Base-by-base conservation (phyloP, 164 flowering plant genomes). In the Malania oleifera region DNA sequence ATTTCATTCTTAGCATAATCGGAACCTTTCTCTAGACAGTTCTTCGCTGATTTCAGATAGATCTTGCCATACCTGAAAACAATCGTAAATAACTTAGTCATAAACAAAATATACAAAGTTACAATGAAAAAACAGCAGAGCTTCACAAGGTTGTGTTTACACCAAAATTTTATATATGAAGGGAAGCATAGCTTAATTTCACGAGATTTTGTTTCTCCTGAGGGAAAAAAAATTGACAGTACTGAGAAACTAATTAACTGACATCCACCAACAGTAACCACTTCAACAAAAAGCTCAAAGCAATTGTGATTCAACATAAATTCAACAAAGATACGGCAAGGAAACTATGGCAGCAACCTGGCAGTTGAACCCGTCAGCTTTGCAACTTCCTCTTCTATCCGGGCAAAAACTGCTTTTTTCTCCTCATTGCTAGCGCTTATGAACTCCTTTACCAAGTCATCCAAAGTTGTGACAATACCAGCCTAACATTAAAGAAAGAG, bases 1-100 rank as follows among this genome's bases (percentile, higher is more conserved):
- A 71, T 76, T 69, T 93, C 97, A 37, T 85, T 93, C 69, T 77
- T 86, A 25, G 88, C 84, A 71, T 90, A 93, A 51, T 83, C 97
- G 65, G 82, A 26, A 50, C 97, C 99, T 57, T 84, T 90, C 34
- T 74, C 83, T 70, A 81, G 23, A 54, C 68, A 69, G 52, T 60
- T 85, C 75, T 90, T 83, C 24, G 97, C 92, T 63, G 80, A 79
- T 68, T 88, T 93, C 65, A 76, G 39, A 64, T 93, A 93, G 54
- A 88, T 82, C 76, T 86, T 82, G 18, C 97, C 99, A 44, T 85
- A 76, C 70, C 99, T 93, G 65, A 57, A 54, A 20, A 11, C 26
- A 23, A 46, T 46, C 1, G 25, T 23, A 46, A 46, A 2, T 20
- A 46, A 43, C 46, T 31, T 4, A 31, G 4, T 31, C 4, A 31